Conservation (phyloP, 2,329 filamentous ascomycete genomes). For the Beauveria sp. region DNA sequence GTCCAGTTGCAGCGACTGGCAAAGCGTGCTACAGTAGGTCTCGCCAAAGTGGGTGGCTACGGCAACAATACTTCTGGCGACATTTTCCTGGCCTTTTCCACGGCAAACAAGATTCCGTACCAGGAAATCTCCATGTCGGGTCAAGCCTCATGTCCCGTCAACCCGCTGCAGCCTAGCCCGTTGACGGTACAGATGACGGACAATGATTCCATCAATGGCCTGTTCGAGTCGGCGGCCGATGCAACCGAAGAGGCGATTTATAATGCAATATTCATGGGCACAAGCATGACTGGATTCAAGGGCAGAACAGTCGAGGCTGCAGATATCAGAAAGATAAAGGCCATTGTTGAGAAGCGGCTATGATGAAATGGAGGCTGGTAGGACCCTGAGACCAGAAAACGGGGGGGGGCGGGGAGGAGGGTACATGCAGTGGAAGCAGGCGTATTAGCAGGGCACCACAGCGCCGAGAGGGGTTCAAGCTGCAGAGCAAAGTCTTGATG, state of each 20-base stretch:
- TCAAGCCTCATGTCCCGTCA: conserved; percentile 30
- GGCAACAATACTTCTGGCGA: conserved; percentile 57
- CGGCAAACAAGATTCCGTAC: conserved; percentile 40
- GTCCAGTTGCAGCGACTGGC: conserved; percentile 40
- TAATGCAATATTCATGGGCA: conserved; percentile 55
- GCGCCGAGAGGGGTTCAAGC: neutral
- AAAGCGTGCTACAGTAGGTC: conserved; percentile 52
- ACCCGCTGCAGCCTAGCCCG: conserved; percentile 32
- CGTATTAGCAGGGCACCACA: neutral
- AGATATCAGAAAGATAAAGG: conserved; percentile 37
- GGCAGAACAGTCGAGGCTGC: conserved; percentile 42
- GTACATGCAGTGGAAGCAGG: neutral
- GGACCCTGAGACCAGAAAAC: too few species aligned
- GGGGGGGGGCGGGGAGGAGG: neutral
- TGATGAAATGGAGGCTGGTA: neutral
- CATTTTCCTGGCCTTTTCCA: conserved; percentile 61
- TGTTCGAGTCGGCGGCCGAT: conserved; percentile 56
- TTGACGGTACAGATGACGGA: conserved; percentile 32
- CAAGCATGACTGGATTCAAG: conserved; percentile 48
- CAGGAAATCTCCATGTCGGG: conserved; percentile 27
- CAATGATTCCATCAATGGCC: conserved; percentile 51
- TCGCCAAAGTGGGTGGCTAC: conserved; percentile 53
- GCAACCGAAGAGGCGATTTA: conserved; percentile 59
- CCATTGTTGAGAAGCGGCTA: conserved; percentile 34
- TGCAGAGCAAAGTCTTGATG: neutral